phyloP scores from a whole-genome alignment of 176 grass and related monocot species.

The Pontederia crassipes region DNA sequence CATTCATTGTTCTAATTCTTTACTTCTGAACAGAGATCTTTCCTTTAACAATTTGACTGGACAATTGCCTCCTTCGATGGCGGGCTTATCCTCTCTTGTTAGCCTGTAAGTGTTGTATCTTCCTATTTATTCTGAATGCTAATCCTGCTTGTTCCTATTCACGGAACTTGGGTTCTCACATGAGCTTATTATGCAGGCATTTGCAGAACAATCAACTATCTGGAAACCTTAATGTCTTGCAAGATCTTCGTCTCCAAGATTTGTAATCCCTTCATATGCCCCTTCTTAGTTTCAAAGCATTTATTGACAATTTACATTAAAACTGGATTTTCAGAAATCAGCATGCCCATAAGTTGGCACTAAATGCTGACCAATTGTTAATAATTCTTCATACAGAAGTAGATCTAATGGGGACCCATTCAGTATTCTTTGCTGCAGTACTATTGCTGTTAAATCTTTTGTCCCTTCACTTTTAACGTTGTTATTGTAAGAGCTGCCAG shows the following conservation, averaged over 20 bases:
- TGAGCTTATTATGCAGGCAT: constrained; percentile 40
- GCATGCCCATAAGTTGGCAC: too few species aligned
- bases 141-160: not conserved
- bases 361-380: too few species aligned
- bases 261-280: constrained; percentile 45
- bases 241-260: constrained; percentile 84
- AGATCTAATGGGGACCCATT: too few species aligned
- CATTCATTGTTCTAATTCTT: not conserved
- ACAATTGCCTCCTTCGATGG: constrained; percentile 33
- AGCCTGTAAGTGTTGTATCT: constrained; percentile 22
- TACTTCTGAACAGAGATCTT: constrained; percentile 33
- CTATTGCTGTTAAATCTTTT: too few species aligned
- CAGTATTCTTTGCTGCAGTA: too few species aligned
- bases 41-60: constrained; percentile 34
- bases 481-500: too few species aligned
- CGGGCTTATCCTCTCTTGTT: constrained; percentile 31
- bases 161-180: not conserved
- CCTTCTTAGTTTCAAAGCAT: constrained; percentile 1
- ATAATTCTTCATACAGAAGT: too few species aligned
- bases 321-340: too few species aligned
- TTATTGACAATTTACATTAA: too few species aligned
- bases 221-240: constrained; percentile 68
- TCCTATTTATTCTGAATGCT: not conserved
- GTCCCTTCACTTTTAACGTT: too few species aligned
- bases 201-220: constrained; percentile 72